Evolutionary conservation across 306 rosid species (phyloP).

Genomic region (Sicyos edulis): DNA sequence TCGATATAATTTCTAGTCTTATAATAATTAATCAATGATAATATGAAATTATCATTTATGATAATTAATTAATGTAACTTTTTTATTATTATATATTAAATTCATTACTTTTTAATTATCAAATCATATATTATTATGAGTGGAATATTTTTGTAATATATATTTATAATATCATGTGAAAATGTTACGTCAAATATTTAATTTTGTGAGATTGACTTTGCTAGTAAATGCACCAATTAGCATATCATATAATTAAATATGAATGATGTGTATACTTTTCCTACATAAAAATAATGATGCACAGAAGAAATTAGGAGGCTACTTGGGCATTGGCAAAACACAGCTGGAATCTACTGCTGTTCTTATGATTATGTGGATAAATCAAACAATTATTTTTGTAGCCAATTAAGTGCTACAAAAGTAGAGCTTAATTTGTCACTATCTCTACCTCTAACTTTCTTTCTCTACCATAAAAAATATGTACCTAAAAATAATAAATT

Average conservation of each 20-base stretch:
- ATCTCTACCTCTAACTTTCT: neutral
- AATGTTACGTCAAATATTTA: neutral
- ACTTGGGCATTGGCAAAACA: neutral
- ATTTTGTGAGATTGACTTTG: neutral
- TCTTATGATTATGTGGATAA: slow-evolving; percentile 2
- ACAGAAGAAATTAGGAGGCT: neutral
- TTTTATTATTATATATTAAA: too few species aligned
- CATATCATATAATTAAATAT: neutral
- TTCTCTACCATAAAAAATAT: neutral
- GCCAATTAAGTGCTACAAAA: neutral
- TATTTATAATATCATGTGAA: neutral
- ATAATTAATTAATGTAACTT: neutral
- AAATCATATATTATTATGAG: too few species aligned
- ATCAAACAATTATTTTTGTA: slow-evolving; percentile 4
- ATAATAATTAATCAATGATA: neutral
- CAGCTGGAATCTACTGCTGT: slow-evolving; percentile 6
- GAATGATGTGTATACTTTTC: neutral
- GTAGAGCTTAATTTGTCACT: neutral
- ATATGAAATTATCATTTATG: neutral
- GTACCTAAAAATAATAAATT: too few species aligned
- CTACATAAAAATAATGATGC: slow-evolving; percentile 1
- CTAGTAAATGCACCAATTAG: neutral
- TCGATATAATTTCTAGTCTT: neutral
- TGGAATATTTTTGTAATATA: neutral
- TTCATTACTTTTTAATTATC: too few species aligned